phyloP scores from a whole-genome alignment of 257 asterid genomes.

The Gentiana dahurica region DNA sequence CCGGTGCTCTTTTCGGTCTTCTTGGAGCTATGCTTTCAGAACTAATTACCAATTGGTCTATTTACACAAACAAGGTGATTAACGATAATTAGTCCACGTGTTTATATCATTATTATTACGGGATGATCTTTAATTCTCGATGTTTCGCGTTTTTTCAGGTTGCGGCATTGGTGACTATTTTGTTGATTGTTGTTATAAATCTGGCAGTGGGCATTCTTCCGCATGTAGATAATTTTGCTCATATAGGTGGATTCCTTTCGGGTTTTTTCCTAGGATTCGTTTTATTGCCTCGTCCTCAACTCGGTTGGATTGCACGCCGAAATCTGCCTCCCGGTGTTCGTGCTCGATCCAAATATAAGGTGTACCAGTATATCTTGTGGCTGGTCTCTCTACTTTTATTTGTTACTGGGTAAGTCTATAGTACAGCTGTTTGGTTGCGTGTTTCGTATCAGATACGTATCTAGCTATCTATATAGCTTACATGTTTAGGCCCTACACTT shows the following conservation, averaged over 20 bases:
- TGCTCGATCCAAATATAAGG: constrained; percentile 52
- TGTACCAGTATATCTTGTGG: constrained; percentile 56
- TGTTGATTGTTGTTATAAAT: constrained; percentile 55
- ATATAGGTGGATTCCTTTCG: constrained; percentile 81
- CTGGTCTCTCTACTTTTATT: constrained; percentile 43
- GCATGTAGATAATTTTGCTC: constrained; percentile 77
- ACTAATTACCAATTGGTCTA: constrained; percentile 82
- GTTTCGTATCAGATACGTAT: too few relatives aligned
- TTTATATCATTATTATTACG: too few relatives aligned
- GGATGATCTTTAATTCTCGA: too few relatives aligned
- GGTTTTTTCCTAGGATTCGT: constrained; percentile 85
- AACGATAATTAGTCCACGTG: too few relatives aligned
- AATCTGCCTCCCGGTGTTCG: constrained; percentile 43
- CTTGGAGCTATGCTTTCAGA: constrained; percentile 96
- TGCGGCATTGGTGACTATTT: constrained; percentile 60
- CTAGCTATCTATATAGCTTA: too few relatives aligned
- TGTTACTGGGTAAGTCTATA: constrained; percentile 46
- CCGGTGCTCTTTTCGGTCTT: constrained; percentile 95
- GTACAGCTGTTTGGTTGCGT: too few relatives aligned
- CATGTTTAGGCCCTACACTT: too few relatives aligned
- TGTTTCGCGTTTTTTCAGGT: constrained; percentile 24
- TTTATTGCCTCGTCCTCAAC: constrained; percentile 74
- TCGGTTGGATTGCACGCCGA: constrained; percentile 70
- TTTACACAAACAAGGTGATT: constrained; percentile 73
- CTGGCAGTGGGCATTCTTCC: constrained; percentile 82